phyloP scores from a whole-genome alignment of 768 basidiomycete genomes.

The Tubosaeta sp. region DNA sequence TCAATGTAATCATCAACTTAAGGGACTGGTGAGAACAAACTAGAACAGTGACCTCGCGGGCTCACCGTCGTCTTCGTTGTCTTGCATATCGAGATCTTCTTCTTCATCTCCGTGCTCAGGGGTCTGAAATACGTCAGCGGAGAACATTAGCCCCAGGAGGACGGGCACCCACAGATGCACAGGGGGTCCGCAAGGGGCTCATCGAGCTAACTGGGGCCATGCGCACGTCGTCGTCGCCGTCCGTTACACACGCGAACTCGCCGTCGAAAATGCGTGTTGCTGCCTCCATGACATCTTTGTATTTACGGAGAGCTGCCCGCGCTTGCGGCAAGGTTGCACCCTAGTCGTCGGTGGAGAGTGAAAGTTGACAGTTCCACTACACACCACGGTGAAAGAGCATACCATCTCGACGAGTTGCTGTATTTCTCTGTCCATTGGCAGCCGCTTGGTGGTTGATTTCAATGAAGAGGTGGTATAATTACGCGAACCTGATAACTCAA shows the following conservation, averaged over 20 bases:
- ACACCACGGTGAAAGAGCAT: constrained; percentile 7
- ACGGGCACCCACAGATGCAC: constrained; percentile 17
- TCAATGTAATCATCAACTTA: constrained; percentile 61
- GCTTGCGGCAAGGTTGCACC: constrained; percentile 83
- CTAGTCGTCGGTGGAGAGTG: constrained; percentile 35
- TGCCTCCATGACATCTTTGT: constrained; percentile 90
- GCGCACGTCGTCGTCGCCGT: constrained; percentile 46
- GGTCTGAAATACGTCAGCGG: constrained; percentile 39
- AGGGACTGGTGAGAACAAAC: constrained; percentile 11
- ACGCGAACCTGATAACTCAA: constrained; percentile 20
- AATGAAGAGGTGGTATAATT: constrained; percentile 5
- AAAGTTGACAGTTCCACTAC: background rate
- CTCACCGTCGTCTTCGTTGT: constrained; percentile 51
- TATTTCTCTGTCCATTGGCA: constrained; percentile 47
- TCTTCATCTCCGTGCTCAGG: constrained; percentile 54
- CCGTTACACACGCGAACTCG: constrained; percentile 70
- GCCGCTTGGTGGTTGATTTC: background rate
- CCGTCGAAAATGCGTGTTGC: constrained; percentile 85
- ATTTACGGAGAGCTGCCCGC: constrained; percentile 71
- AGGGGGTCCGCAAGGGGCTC: constrained; percentile 29
- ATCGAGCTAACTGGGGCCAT: constrained; percentile 34
- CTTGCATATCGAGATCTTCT: constrained; percentile 44
- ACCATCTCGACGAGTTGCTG: constrained; percentile 66
- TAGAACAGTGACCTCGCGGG: background rate
- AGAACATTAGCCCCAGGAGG: background rate